Base-by-base conservation (phyloP, 768 basidiomycete genomes). In the Psilocybe sp. region DNA sequence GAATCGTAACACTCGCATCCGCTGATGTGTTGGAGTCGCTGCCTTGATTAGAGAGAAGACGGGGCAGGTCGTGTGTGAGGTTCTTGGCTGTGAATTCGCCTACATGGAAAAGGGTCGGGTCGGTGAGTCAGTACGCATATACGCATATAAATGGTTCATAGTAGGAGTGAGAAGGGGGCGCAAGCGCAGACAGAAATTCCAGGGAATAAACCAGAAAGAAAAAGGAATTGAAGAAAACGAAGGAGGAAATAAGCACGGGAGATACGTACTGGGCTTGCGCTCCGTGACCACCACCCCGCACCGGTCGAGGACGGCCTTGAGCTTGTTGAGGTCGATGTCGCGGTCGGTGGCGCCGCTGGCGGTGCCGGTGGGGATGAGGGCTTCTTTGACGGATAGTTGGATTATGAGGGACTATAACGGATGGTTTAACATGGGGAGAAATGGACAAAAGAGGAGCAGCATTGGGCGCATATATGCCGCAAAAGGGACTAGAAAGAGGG, bases 311-410 rank as follows among this genome's bases (percentile, higher is more conserved):
- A 98, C 82, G 4, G 85, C 84, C 58, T 83, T 84, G 35, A 98
- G 73, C 66, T 96, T 97, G 56, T 85, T 84, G 33, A 97, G 70
- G 56, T 98, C 96, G 47, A 94, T 74, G 60, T 98, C 93, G 19
- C 87, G 81, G 62, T 90, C 87, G 0, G 87, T 87, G 2, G 72
- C 82, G 0, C 87, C 88, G 35, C 82, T 77, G 0, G 72, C 70
- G 5, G 89, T 87, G n/a, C 87, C 87, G 0, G 81, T 82, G 1
- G 88, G 76, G 37, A 98, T 73, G 47, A 98, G 78, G 3, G 92
- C 93, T 67, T 99, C 97, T 64, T 98, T 98, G n/a, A 93, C 91
- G 0, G 92, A 94, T 2, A 98, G 80, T 64, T 99, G 97, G 51
- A 98, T 98, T 33, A 98, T 72, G 32, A 98, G 79, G 1, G 93